Percentiles rank a stretch among this genome's conserved stretches.
phyloP scores from a whole-genome alignment of 202 grass and related monocot species.

The Hordeum pubiflorum region DNA sequence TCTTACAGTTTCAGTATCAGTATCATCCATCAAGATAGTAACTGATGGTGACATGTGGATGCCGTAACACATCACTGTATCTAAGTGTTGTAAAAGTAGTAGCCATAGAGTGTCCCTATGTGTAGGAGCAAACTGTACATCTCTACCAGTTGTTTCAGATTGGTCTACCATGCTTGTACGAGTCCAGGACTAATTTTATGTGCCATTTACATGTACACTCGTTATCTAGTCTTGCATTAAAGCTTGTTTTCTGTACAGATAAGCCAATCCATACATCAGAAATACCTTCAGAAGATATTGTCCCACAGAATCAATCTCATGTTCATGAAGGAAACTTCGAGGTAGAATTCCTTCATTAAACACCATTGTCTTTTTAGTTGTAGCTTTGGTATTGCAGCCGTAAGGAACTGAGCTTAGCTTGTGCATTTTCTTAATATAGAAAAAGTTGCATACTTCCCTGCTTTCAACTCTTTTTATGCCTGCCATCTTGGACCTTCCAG shows the following conservation, averaged over 20 bases:
- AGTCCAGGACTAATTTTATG: neutral
- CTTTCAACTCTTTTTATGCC: neutral
- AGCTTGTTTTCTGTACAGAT: slow-evolving; percentile 30
- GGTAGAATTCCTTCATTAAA: slow-evolving; percentile 27
- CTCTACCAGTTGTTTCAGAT: neutral
- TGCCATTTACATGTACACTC: neutral
- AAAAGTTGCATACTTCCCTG: neutral
- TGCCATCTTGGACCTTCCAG: slow-evolving; percentile 26
- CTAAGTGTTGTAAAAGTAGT: neutral
- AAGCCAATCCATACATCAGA: slow-evolving; percentile 18
- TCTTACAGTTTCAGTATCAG: neutral
- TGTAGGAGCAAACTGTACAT: neutral
- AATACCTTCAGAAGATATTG: slow-evolving; percentile 25
- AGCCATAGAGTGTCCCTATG: neutral
- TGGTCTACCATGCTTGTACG: neutral
- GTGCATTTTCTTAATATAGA: slow-evolving; percentile 7
- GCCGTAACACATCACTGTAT: neutral
- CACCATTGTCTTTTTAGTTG: neutral
- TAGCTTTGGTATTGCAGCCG: neutral
- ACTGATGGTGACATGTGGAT: neutral
- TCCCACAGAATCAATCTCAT: slow-evolving; percentile 15
- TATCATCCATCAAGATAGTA: neutral
- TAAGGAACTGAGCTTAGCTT: slow-evolving; percentile 15
- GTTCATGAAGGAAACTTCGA: slow-evolving; percentile 2
- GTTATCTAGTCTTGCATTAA: neutral